Conservation (phyloP, 202 grass and related monocot genomes). For the Schoenoplectus tabernaemontani region DNA sequence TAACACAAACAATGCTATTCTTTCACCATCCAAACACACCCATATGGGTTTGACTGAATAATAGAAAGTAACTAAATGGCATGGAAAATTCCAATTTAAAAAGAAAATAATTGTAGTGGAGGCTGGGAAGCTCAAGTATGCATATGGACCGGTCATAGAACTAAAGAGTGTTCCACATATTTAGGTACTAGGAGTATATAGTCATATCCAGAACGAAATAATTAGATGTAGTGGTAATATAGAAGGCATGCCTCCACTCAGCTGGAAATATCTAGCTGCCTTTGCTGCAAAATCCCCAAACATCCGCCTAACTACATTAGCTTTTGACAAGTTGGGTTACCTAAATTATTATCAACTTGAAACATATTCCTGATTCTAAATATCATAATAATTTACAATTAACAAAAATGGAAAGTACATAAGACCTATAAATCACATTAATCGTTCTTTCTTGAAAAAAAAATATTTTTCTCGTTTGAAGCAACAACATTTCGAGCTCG, state of each 20-base stretch:
- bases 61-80: neutral
- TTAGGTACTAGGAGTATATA: neutral
- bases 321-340: neutral
- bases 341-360: too few species aligned
- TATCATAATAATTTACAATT: neutral
- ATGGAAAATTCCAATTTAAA: neutral
- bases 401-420: too few species aligned
- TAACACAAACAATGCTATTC: too few species aligned
- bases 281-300: neutral
- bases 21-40: too few species aligned
- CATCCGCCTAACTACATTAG: neutral
- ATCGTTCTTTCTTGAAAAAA: too few species aligned
- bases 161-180: neutral
- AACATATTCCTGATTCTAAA: neutral
- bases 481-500: too few species aligned
- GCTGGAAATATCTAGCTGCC: constrained; percentile 4
- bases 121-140: neutral
- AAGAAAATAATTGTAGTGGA: neutral
- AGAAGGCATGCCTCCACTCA: constrained; percentile 1
- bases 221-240: neutral
- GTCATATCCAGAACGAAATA: neutral
- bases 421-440: too few species aligned
- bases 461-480: too few species aligned
- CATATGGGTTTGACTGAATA: neutral
- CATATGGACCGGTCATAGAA: neutral